Conservation (phyloP, 2,329 filamentous ascomycete species). For the Aspergillus sclerotialis region DNA sequence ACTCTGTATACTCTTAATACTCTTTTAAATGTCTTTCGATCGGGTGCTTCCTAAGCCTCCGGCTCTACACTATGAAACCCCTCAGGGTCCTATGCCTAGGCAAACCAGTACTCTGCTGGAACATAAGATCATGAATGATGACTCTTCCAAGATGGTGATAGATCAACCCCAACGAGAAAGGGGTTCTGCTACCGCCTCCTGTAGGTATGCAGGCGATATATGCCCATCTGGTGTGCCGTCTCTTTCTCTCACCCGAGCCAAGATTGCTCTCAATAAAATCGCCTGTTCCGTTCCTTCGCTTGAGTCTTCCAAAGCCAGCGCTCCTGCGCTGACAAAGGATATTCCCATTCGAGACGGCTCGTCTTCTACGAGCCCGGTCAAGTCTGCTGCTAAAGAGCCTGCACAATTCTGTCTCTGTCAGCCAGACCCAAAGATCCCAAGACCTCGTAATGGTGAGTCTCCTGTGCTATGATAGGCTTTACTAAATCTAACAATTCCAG, state of each 20-base stretch:
- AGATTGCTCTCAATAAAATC: conserved; percentile 15
- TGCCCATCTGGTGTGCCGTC: conserved; percentile 20
- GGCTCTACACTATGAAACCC: conserved; percentile 35
- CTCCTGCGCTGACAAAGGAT: conserved; percentile 13
- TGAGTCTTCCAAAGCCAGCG: conserved; percentile 10
- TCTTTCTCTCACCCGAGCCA: conserved; percentile 18
- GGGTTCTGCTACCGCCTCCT: conserved; percentile 6
- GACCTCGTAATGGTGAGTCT: conserved; percentile 62
- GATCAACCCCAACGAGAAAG: conserved; percentile 11
- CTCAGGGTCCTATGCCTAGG: conserved; percentile 25
- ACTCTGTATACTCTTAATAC: conserved; percentile 3
- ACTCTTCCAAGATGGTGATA: conserved; percentile 14
- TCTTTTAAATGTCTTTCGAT: conserved; percentile 41
- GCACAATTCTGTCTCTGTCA: conserved; percentile 61
- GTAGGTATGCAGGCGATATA: conserved; percentile 15
- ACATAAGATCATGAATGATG: conserved; percentile 37
- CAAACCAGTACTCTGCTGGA: conserved; percentile 30
- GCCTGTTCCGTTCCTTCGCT: conserved; percentile 7
- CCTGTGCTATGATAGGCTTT: neutral
- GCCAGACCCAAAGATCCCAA: conserved; percentile 63
- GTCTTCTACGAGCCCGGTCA: conserved; percentile 28
- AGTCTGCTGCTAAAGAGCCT: conserved; percentile 31
- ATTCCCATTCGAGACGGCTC: conserved; percentile 18
- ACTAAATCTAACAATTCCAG: conserved; percentile 61
- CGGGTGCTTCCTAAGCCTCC: conserved; percentile 40